Percentiles rank a stretch among this genome's conserved stretches.
Evolutionary conservation across 2,329 filamentous ascomycete genomes (phyloP).

Genomic region (Gremmenia infestans): DNA sequence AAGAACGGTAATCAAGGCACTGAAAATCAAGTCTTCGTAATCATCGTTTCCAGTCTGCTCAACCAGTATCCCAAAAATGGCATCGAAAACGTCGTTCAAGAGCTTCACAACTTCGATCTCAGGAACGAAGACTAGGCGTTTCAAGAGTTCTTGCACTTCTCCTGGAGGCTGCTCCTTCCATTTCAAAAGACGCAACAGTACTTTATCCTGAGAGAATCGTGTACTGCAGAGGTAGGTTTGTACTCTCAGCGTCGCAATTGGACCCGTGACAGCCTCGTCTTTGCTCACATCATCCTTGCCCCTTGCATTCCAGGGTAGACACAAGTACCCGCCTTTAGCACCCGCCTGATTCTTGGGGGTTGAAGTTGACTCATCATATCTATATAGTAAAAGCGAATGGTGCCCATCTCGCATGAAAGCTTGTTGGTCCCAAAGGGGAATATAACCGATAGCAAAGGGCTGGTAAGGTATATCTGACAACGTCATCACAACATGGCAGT

Average conservation of each 20-base stretch:
- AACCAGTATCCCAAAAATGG: constrained; percentile 84
- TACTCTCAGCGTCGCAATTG: constrained; percentile 72
- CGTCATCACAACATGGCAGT: constrained; percentile 83
- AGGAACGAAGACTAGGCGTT: constrained; percentile 84
- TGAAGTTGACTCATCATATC: constrained; percentile 85
- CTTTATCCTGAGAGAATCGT: constrained; percentile 85
- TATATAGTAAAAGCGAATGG: constrained; percentile 79
- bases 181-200: constrained; percentile 74
- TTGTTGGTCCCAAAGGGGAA: constrained; percentile 88
- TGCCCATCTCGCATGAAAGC: constrained; percentile 84
- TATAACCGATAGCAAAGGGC: constrained; percentile 86
- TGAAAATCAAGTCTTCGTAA: constrained; percentile 89
- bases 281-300: constrained; percentile 62
- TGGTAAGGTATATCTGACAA: constrained; percentile 80
- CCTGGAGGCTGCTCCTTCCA: constrained; percentile 75
- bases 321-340: constrained; percentile 83
- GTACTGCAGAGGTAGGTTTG: constrained; percentile 93
- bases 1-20: constrained; percentile 80
- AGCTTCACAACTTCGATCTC: constrained; percentile 98
- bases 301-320: constrained; percentile 71
- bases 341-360: constrained; percentile 53
- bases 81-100: constrained; percentile 80
- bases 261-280: constrained; percentile 69
- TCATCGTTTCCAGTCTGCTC: constrained; percentile 89
- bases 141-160: constrained; percentile 68